Conservation (phyloP, 495 filamentous ascomycete species). For the Rostrohypoxylon terebratum region DNA sequence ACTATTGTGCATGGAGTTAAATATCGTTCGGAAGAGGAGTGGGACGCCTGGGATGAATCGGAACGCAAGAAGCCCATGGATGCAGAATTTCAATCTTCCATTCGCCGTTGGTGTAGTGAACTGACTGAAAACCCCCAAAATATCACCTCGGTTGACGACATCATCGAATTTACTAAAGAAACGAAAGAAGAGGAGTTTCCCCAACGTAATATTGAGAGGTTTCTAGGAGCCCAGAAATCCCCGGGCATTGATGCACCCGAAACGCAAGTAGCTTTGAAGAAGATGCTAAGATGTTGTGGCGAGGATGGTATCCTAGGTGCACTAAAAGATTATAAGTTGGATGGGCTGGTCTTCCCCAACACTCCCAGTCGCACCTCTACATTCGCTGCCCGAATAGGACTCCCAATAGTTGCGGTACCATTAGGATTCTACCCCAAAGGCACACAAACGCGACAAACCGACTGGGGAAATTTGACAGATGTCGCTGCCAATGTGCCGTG, state of each 20-base stretch:
- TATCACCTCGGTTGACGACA: constrained; percentile 50
- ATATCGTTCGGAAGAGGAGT: neutral
- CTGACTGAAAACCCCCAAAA: constrained; percentile 61
- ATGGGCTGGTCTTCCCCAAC: constrained; percentile 55
- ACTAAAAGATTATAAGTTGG: constrained; percentile 52
- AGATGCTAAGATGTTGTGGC: constrained; percentile 48
- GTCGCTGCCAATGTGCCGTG: neutral
- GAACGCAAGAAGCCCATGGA: constrained; percentile 27
- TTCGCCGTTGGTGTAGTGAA: constrained; percentile 56
- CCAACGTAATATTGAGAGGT: constrained; percentile 45
- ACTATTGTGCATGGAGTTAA: constrained; percentile 39
- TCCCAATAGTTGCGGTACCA: constrained; percentile 58
- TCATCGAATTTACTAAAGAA: constrained; percentile 47
- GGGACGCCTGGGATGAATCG: neutral
- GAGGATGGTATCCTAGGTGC: constrained; percentile 52
- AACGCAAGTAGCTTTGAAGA: constrained; percentile 41
- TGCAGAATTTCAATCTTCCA: constrained; percentile 58
- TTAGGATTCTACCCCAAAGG: constrained; percentile 53
- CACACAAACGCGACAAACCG: neutral
- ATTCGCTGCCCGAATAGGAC: constrained; percentile 50
- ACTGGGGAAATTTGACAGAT: neutral
- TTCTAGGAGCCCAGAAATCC: constrained; percentile 46
- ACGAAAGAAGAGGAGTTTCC: constrained; percentile 53
- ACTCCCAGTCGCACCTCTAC: constrained; percentile 31
- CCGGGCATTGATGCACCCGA: neutral